Evolutionary conservation across 1,139 yeast species (phyloP), one percentile per base, ranked within the genome.

Genomic region (Yamadazyma conglobata): DNA sequence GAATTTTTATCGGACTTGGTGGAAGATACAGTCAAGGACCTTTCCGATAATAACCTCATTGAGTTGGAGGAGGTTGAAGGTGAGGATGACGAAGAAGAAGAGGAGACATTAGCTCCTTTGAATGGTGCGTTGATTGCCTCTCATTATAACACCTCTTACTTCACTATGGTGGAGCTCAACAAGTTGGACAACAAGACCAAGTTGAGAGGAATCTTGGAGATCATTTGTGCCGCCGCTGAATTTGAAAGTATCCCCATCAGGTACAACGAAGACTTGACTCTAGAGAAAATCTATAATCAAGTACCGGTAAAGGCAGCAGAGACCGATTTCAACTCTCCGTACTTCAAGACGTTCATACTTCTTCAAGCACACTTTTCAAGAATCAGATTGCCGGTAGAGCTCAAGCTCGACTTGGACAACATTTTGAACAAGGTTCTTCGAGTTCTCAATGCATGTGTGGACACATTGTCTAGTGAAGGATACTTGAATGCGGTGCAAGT

Each of bases 311-410:
- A 82, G 35, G 41, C 50, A 10, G 33, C 53, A 2, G 40, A 42
- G 9, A 44, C 56, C 0, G 67, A 71, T 19, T 66, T 55, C 30
- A 73, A 70, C 27, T 68, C 84, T 0, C 78, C 88, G 0, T 63
- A 68, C 12, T 72, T 76, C 53, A 89, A 89, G 50, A 75, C 87
- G 0, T 86, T 86, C 47, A 60, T 87, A 14, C 58, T 89, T 25
- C 50, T 88, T 10, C 96, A 89, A 54, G 87, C 95, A 0, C 88
- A 89, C 50, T 74, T 89, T 35, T 75, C 89, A 2, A 63, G 96
- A 32, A 40, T 81, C 3, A 51, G 58, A 2, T 39, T 66, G 4
- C 56, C 86, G 2, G 61, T 69, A 2, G 95, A 86, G 30, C 57
- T 86, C 25, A 63, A 58, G 1, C 52, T 60, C 1, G 96, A 86